Evolutionary conservation across 371 early-diverging fungal genomes (phyloP).

Genomic region (Sporodiniella umbellata): DNA sequence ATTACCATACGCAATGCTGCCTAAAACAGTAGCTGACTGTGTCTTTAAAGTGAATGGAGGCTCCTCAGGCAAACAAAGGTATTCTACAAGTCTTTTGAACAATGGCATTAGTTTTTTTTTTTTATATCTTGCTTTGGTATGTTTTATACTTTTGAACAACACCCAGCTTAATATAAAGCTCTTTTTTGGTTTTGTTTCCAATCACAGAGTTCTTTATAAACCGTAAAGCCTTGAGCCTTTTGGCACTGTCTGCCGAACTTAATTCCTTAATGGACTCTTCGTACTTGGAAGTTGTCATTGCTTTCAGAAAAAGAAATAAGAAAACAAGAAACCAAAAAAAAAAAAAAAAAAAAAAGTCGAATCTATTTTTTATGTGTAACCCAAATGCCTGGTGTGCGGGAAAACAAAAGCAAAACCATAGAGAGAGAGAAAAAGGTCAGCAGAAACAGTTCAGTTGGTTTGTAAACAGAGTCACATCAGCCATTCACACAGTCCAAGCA

Average conservation of each 20-base stretch:
- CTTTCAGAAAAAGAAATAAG: too few relatives aligned
- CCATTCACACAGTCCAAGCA: too few relatives aligned
- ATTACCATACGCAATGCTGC: conserved; percentile 79
- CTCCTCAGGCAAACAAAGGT: conserved; percentile 36
- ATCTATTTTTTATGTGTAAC: too few relatives aligned
- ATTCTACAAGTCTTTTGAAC: conserved; percentile 54
- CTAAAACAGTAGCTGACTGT: conserved; percentile 71
- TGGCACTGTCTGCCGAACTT: conserved; percentile 36
- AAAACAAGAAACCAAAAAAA: too few relatives aligned
- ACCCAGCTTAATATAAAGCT: conserved; percentile 66
- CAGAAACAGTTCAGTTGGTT: conserved; percentile 34
- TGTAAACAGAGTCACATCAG: conserved; percentile 83
- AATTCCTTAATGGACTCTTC: conserved; percentile 58
- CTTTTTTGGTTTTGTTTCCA: conserved; percentile 84
- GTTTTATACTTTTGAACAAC: conserved; percentile 63
- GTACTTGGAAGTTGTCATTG: conserved; percentile 59
- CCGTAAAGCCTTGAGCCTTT: conserved; percentile 61
- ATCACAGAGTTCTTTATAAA: conserved; percentile 86
- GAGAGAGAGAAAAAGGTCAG: too few relatives aligned
- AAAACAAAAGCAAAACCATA: too few relatives aligned
- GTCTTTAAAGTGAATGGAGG: conserved; percentile 46
- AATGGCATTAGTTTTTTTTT: neutral
- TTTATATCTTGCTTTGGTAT: neutral
- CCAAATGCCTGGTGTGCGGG: too few relatives aligned
- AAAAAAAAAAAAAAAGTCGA: too few relatives aligned